Evolutionary conservation across 2,329 filamentous ascomycete species (phyloP), one percentile per base, ranked within the genome.

Genomic region (Fusarium irregulare): DNA sequence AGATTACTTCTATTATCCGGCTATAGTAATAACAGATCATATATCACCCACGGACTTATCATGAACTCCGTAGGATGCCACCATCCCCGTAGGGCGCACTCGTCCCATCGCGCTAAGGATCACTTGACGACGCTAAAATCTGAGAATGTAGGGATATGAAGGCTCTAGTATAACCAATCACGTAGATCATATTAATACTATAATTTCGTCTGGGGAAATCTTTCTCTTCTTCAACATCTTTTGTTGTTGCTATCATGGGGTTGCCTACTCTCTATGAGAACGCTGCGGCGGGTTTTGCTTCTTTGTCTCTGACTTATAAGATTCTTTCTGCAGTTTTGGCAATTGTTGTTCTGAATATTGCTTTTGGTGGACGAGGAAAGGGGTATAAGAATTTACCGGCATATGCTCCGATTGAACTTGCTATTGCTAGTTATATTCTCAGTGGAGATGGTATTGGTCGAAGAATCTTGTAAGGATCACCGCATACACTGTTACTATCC

Each of bases 401-500:
- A 4, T 72, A 61, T 49, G 53, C 58, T 3, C 58, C 59, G 10
- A 45, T 65, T 18, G 70, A 72, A n/a, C 48, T 72, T 25, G 66
- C 48, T 12, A 40, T 72, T 40, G 58, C 53, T 1, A 56, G 58
- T 34, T 67, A 67, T 20, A 32, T 70, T 7, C 50, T 72, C 25
- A 54, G 57, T 2, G 56, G 62, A 16, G 55, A 72, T 40, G 69
- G 66, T 3, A 20, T 61, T 2, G 40, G 62, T 2, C 66, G 59
- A 28, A 62, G 66, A 32, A 55, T 72, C 28, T 72, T 58, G 65
- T 72, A 46, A 49, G 34, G 8, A n/a, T 11, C 6, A 18, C 11
- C 12, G 9, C 16, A 2, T 4, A 23, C 13, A 34, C 28, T 13
- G 2, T n/a, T 4, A 18, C 16, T 13, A 11, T 7, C n/a, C 6